phyloP scores from a whole-genome alignment of 805 yeast species.

The Suhomyces pyralidae region DNA sequence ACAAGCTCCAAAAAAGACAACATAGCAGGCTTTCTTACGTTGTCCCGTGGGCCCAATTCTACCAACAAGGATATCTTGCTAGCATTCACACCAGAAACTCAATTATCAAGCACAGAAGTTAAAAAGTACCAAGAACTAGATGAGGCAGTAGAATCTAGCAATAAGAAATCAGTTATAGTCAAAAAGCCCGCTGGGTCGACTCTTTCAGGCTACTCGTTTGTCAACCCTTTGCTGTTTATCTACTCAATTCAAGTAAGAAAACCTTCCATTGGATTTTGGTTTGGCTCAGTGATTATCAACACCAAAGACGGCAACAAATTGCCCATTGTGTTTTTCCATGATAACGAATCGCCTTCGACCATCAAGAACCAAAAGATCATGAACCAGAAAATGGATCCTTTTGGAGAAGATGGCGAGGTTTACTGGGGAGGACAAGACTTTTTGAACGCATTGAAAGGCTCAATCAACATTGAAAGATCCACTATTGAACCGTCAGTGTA shows the following conservation, averaged over 20 bases:
- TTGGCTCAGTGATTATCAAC: conserved; percentile 78
- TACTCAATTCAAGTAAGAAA: conserved; percentile 81
- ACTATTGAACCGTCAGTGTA: conserved; percentile 69
- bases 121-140: conserved; percentile 49
- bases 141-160: conserved; percentile 16
- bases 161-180: conserved; percentile 26
- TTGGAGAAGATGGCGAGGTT: conserved; percentile 49
- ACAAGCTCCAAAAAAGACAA: conserved; percentile 71
- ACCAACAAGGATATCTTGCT: conserved; percentile 56
- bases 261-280: conserved; percentile 88
- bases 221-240: conserved; percentile 54
- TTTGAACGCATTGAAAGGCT: conserved; percentile 48
- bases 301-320: conserved; percentile 63
- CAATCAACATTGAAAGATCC: conserved; percentile 64
- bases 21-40: conserved; percentile 69
- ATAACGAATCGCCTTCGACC: conserved; percentile 79
- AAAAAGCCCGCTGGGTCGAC: conserved; percentile 52
- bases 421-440: conserved; percentile 94
- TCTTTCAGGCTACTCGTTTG: conserved; percentile 64
- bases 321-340: conserved; percentile 91
- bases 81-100: conserved; percentile 65
- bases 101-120: conserved; percentile 44
- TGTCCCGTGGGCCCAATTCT: conserved; percentile 52
- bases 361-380: conserved; percentile 55
- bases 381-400: conserved; percentile 71